These are phyloP conservation scores for Magnaporthiopsis poae DNA, from an alignment of 2,329 filamentous ascomycete genomes.

Conservation along the genomic window DNA sequence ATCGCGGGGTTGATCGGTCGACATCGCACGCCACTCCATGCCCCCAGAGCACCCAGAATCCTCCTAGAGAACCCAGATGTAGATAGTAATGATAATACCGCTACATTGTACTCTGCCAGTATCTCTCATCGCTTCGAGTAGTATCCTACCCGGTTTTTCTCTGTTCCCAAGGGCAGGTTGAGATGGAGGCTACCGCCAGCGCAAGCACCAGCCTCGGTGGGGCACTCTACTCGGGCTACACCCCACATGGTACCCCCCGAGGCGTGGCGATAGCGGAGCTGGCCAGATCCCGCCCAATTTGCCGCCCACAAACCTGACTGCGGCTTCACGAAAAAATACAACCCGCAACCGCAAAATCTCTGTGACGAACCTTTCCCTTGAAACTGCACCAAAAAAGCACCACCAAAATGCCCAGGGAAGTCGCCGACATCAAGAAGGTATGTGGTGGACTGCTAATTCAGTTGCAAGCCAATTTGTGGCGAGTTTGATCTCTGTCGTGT, in stretches of 20 bases:
- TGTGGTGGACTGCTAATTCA: constrained; percentile 13
- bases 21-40: background rate
- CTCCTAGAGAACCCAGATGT: too few species aligned
- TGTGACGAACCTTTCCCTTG: constrained; percentile 13
- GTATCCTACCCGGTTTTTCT: too few species aligned
- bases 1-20: constrained; percentile 1
- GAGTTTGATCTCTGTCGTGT: background rate
- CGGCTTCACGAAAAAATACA: constrained; percentile 6
- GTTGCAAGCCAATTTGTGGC: background rate
- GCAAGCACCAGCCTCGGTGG: background rate
- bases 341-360: background rate
- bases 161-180: too few species aligned
- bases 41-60: too few species aligned
- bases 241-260: background rate
- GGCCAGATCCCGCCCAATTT: constrained; percentile 3
- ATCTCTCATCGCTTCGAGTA: too few species aligned
- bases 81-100: too few species aligned
- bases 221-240: background rate
- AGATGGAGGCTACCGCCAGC: background rate
- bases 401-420: constrained; percentile 93
- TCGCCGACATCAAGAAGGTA: constrained; percentile 91
- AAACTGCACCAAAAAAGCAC: constrained; percentile 26
- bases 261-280: constrained; percentile 6
- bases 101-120: too few species aligned
- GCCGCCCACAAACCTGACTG: constrained; percentile 6